Base-by-base conservation (phyloP, 371 early-diverging fungal species). In the Batkoa obscura region DNA sequence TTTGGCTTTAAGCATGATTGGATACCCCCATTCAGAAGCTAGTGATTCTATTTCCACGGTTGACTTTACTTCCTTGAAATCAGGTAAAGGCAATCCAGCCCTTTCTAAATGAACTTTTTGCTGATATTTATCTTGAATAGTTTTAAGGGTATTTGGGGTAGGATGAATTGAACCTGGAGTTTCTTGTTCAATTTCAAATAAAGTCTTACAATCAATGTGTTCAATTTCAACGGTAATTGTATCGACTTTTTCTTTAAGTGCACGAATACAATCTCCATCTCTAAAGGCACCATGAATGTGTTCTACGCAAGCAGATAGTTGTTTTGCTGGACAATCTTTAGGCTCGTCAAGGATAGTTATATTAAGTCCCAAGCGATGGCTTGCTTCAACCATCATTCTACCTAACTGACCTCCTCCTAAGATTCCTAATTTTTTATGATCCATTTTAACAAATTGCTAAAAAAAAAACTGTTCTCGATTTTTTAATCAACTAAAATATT, bases 211-310 rank as follows among this genome's bases (percentile, higher is more conserved):
- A 68, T 94, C 78, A 36, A 96, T 90, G 62, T 96, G 97, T 70
- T 96, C 97, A 56, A 96, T 94, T 70, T 96, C 95, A 13, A 90
- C 84, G 0, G 97, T 96, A 45, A 94, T 68, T 17, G 94, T 79
- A 60, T 89, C 82, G 36, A 80, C 83, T 23, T 73, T 61, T 15
- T 63, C 55, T 30, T 90, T 86, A 2, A 96, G 73, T 58, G 82
- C 76, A 39, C 64, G 64, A 57, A 96, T 86, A 56, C 81, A 78
- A 48, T 58, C 68, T 0, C 81, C 67, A 59, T 90, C 85, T 38
- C 77, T 80, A 65, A 94, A 96, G 10, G 73, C 75, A 38, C 90
- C 91, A 17, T 74, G 68, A 54, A 90, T 76, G 62, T 90, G 91
- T 35, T 56, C 37, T 57, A 72, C 71, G 23, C 23, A 23, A 50